phyloP scores from a whole-genome alignment of 1,284 basidiomycete genomes.

The Microbotryum violaceum region DNA sequence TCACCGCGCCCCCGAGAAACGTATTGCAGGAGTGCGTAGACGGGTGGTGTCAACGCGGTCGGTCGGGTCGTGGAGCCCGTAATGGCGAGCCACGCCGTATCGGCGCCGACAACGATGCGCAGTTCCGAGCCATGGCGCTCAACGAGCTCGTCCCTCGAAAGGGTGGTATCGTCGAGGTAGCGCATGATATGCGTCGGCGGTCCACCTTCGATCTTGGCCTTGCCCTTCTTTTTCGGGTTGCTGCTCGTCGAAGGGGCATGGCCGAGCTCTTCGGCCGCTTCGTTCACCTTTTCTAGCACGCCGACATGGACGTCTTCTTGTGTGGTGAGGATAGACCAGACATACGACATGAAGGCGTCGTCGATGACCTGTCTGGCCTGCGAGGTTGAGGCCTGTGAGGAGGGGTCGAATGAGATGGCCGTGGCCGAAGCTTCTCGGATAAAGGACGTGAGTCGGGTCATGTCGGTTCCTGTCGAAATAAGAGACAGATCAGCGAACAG shows the following conservation, averaged over 20 bases:
- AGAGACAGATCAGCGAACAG: not conserved
- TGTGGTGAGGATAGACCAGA: constrained; percentile 66
- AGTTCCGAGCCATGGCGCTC: constrained; percentile 45
- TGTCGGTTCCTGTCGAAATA: constrained; percentile 53
- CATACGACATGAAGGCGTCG: constrained; percentile 64
- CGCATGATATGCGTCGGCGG: constrained; percentile 29
- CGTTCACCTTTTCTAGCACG: not conserved
- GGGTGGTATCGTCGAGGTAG: constrained; percentile 42
- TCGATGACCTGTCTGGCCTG: constrained; percentile 53
- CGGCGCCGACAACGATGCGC: constrained; percentile 63
- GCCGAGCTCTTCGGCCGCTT: not conserved
- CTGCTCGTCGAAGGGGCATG: not conserved
- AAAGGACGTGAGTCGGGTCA: constrained; percentile 60
- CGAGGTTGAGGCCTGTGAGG: constrained; percentile 38
- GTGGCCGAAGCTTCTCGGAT: constrained; percentile 54
- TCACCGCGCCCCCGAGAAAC: constrained; percentile 67
- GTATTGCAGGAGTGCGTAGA: constrained; percentile 76
- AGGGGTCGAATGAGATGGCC: constrained; percentile 37
- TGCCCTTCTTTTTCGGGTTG: constrained; percentile 48
- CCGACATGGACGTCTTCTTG: constrained; percentile 31
- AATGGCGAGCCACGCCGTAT: constrained; percentile 64
- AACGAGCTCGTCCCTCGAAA: constrained; percentile 46
- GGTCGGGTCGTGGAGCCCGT: constrained; percentile 55
- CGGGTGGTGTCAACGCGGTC: constrained; percentile 67
- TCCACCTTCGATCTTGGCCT: constrained; percentile 33